These are phyloP conservation scores for Camelina laxa DNA, from an alignment of 345 rosid genomes.

Conservation along the genomic window DNA sequence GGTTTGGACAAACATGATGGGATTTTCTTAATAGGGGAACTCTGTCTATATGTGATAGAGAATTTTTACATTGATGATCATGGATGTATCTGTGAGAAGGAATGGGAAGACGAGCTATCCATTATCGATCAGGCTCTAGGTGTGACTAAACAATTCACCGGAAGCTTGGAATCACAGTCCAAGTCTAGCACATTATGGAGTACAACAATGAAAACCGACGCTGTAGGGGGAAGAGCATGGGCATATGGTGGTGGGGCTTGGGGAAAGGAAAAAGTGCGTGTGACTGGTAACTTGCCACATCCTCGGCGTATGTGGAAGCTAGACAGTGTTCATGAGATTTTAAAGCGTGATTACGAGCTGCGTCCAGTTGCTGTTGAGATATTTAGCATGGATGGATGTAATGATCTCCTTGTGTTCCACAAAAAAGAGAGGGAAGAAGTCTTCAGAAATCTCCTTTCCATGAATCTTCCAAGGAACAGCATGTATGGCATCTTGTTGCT, in stretches of 20 bases:
- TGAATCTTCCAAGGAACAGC: slow-evolving; percentile 95
- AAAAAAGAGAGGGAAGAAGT: slow-evolving; percentile 97
- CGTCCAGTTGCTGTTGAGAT: slow-evolving; percentile 97
- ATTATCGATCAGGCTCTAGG: slow-evolving; percentile 96
- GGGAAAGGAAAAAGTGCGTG: slow-evolving; percentile 84
- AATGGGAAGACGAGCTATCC: slow-evolving; percentile 87
- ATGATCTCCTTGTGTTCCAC: slow-evolving; percentile 91
- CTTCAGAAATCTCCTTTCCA: slow-evolving; percentile 80
- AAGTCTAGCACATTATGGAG: slow-evolving; percentile 73
- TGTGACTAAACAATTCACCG: slow-evolving; percentile 69
- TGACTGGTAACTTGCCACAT: slow-evolving; percentile 75
- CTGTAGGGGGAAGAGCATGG: slow-evolving; percentile 88
- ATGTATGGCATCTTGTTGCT: slow-evolving; percentile 59
- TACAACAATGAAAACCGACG: slow-evolving; percentile 52
- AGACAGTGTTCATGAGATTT: slow-evolving; percentile 79
- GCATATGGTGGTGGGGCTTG: slow-evolving; percentile 95
- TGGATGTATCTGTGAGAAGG: slow-evolving; percentile 88
- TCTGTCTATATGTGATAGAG: slow-evolving; percentile 79
- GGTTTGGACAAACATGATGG: slow-evolving; percentile 98
- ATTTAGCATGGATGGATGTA: slow-evolving; percentile 98
- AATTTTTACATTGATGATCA: slow-evolving; percentile 76
- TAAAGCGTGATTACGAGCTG: slow-evolving; percentile 95
- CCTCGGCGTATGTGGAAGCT: slow-evolving; percentile 96
- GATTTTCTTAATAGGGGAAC: slow-evolving; percentile 84
- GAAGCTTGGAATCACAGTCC: slow-evolving; percentile 71